phyloP scores from a whole-genome alignment of 2,329 filamentous ascomycete species.

The Drechslerella coelobrocha region DNA sequence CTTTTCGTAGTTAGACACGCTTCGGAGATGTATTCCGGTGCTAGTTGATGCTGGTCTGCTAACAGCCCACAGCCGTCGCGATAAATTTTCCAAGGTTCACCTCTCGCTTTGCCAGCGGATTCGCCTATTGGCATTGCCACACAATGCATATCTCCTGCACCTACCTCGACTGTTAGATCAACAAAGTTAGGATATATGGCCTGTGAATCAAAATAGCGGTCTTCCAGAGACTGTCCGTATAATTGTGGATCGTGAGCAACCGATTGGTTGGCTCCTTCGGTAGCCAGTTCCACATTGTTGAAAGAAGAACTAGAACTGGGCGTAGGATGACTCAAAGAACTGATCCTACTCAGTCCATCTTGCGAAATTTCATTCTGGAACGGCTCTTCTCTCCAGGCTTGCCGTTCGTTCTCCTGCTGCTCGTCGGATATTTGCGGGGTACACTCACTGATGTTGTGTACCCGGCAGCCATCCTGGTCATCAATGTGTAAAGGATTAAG shows the following conservation, averaged over 20 bases:
- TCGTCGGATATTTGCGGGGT: no score
- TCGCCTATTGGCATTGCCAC: neutral
- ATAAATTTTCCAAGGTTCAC: neutral
- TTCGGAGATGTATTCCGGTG: neutral
- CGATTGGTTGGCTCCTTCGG: neutral
- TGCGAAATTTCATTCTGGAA: no score
- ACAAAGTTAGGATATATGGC: neutral
- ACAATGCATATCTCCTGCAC: neutral
- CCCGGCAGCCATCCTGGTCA: no score
- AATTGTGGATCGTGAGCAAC: no score
- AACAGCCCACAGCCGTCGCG: neutral
- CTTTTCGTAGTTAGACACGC: neutral
- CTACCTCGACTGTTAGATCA: neutral
- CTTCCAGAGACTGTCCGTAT: neutral
- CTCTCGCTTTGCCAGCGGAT: neutral
- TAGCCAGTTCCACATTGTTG: constrained; percentile 15
- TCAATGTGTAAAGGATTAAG: no score
- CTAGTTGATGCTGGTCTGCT: neutral
- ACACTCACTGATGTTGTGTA: no score
- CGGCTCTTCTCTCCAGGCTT: no score
- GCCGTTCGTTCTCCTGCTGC: no score
- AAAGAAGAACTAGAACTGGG: constrained; percentile 5
- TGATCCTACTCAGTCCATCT: neutral
- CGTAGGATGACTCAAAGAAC: neutral
- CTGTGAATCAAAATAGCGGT: neutral